Evolutionary conservation across 768 basidiomycete genomes (phyloP), one percentile per base, ranked within the genome.

Genomic region (Suillus occidentalis): DNA sequence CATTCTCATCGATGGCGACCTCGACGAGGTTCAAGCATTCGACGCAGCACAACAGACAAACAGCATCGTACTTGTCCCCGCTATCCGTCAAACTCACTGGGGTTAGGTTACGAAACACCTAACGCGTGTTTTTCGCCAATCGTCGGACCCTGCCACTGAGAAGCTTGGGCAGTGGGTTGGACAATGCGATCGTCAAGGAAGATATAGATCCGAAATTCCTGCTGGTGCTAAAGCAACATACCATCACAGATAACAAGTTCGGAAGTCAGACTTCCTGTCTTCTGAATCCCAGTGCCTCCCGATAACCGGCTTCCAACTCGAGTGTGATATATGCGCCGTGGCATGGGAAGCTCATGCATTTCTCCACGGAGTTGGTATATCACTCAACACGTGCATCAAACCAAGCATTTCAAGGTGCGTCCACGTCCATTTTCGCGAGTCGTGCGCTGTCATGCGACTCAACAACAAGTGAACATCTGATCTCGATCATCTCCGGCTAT

Each of bases 121-220:
- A 34, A 34, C 52, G 52, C 52, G 52, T 53, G 52, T 18, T 53
- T 53, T 53, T 53, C 28, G 52, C 52, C 18, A 53, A 31, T 53
- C 52, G 31, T n/a, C n/a, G n/a, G n/a, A 12, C 52, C 69, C n/a
- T 63, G 62, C 47, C 72, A 72, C 50, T 73, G 74, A 34, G 69
- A 62, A 8, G 61, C 63, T 50, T 67, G 67, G 52, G 66, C 47
- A 52, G 63, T 65, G 28, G 66, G 68, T 40, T 71, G 66, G 49
- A 76, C 31, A 31, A 10, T 53, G 16, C 28, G 18, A 53, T 53
- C 52, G 52, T 31, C 52, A 53, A 34, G 52, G 52, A 53, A 53
- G 8, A 10, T 31, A 53, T 53, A 53, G 52, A 53, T 53, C 31
- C 52, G 52, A 9, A 31, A 53, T 53, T 25, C 28, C 28, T 53